A percentile compares a stretch with the other conserved stretches of the same genome.
phyloP scores from a whole-genome alignment of 2,329 filamentous ascomycete species.

The Mycogone perniciosa region DNA sequence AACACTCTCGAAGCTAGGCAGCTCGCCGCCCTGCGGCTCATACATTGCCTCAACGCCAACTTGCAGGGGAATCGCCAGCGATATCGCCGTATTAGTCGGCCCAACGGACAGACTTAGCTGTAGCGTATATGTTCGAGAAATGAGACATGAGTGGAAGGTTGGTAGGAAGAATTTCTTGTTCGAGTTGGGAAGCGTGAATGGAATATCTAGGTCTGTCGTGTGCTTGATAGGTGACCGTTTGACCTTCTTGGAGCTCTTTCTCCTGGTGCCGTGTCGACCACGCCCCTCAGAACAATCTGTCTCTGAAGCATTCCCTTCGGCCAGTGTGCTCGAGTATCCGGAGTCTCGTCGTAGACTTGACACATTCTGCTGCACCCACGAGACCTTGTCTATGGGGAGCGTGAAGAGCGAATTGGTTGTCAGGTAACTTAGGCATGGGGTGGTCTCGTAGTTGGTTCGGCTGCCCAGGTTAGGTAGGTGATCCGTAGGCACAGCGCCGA shows the following conservation, averaged over 20 bases:
- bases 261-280: constrained; percentile 13
- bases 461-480: constrained; percentile 46
- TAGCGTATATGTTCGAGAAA: constrained; percentile 49
- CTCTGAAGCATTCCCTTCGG: constrained; percentile 30
- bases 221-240: constrained; percentile 28
- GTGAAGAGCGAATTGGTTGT: constrained; percentile 37
- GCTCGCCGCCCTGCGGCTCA: constrained; percentile 27
- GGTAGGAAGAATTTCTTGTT: constrained; percentile 48
- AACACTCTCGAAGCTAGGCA: constrained; percentile 46
- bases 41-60: constrained; percentile 38
- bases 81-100: constrained; percentile 37
- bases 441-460: constrained; percentile 33
- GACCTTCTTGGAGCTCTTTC: constrained; percentile 22
- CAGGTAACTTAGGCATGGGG: constrained; percentile 41
- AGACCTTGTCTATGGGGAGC: constrained; percentile 26
- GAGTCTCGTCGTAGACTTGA: constrained; percentile 44
- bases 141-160: constrained; percentile 53
- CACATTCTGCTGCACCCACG: constrained; percentile 35
- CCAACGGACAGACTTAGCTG: constrained; percentile 40
- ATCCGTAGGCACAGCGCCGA: constrained; percentile 39
- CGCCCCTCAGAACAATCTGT: constrained; percentile 23
- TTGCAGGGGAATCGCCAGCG: constrained; percentile 45
- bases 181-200: constrained; percentile 40
- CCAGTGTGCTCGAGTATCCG: constrained; percentile 43
- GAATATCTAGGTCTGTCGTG: constrained; percentile 39